Base-by-base conservation (phyloP, 345 rosid species). In the Euphorbia peplus region DNA sequence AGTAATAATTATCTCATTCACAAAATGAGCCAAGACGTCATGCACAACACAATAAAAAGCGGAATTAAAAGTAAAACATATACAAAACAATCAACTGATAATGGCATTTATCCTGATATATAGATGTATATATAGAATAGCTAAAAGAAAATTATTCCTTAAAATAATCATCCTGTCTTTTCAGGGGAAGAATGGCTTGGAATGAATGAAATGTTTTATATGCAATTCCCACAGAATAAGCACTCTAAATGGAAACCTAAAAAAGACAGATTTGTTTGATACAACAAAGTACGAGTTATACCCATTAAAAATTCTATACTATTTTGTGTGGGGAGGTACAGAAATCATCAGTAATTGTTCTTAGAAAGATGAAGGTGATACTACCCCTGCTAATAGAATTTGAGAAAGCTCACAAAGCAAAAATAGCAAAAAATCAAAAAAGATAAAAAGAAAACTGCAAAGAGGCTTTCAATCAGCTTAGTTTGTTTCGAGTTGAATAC, bases 401-500 rank as follows among this genome's bases (percentile, higher is more conserved):
- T 21, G 16, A 41, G 19, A 50, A 50, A 2, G 28, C 28, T n/a
- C 41, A 41, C n/a, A 4, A 60, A 63, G 35, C 14, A 16, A 32
- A 61, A 21, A 22, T 28, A 51, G 62, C 3, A 41, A 12, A 26
- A 24, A 42, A 56, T 42, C 21, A 15, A 19, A 28, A 47, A 44
- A 44, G 11, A 1, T 7, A 44, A 44, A 42, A 44, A 13, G 55
- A 1, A 24, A 29, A 26, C 10, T 24, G 4, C 41, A 25, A 28
- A 47, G 2, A 57, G 12, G 52, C 3, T 15, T 41, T 24, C 48
- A 51, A 60, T 10, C 53, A 66, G 30, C 53, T 64, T 60, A 69
- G 65, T 57, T 63, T 60, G 64, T 68, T 71, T 69, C 26, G 62
- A 57, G 39, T 39, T 67, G 53, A 63, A 80, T 95, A 95, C 98